Evolutionary conservation across 1,139 yeast species (phyloP), one percentile per base, ranked within the genome.

Genomic region (Suhomyces choctaworum): DNA sequence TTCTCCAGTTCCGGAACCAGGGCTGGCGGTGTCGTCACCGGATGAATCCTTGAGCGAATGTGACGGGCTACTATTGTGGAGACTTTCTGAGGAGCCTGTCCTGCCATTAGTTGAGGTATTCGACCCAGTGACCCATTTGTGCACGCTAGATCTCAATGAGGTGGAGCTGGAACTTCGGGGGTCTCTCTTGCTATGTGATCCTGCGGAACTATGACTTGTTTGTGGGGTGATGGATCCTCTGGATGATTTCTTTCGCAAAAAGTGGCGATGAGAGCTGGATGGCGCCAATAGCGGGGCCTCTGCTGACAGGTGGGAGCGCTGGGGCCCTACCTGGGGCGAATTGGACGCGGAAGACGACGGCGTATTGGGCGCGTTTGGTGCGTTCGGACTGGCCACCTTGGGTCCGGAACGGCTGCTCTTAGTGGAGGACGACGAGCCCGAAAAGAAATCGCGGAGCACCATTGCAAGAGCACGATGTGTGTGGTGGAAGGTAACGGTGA

Each of bases 391-490:
- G n/a, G n/a, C n/a, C n/a, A n/a, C n/a, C n/a, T n/a, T n/a, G n/a
- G n/a, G n/a, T n/a, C n/a, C 16, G 27, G 22, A 22, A 19, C 9
- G 20, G 25, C 17, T 19, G 19, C 25, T 14, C 20, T 25, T 17
- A 23, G 29, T 14, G 25, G 46, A 40, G 26, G 30, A 31, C 12
- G 44, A 33, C 31, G 38, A 37, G 15, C 39, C 37, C 32, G 34
- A 29, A 22, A 42, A 33, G 22, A 46, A 47, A 32, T 34, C 45
- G 25, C 46, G 41, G 27, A 42, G 34, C 16, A 37, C 45, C 48
- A 44, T 44, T 19, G 27, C 29, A 14, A n/a, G n/a, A n/a, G n/a
- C n/a, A n/a, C n/a, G n/a, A n/a, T n/a, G n/a, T n/a, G n/a, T n/a
- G n/a, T n/a, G n/a, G n/a, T n/a, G n/a, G n/a, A n/a, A n/a, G n/a